phyloP scores from a whole-genome alignment of 179 eudicot genomes.

The Beta macrorhiza region DNA sequence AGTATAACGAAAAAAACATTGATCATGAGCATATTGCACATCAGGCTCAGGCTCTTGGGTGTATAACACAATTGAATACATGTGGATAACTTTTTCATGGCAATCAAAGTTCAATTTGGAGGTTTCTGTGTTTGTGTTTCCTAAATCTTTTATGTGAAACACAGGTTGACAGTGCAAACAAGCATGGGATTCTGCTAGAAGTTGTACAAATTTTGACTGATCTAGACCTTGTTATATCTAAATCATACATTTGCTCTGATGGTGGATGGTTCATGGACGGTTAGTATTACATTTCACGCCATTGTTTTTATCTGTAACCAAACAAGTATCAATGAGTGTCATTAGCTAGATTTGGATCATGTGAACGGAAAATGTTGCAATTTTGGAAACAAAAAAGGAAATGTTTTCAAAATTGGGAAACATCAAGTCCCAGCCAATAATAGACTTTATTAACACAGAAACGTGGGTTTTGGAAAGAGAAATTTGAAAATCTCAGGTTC shows the following conservation, averaged over 20 bases:
- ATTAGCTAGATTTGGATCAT: too few species aligned
- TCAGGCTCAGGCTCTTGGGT: too few species aligned
- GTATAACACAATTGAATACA: not conserved
- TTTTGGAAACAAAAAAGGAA: too few species aligned
- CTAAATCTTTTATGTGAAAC: constrained; percentile 1
- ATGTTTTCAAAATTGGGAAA: too few species aligned
- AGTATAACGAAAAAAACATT: too few species aligned
- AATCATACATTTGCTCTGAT: constrained; percentile 40
- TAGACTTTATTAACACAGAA: too few species aligned
- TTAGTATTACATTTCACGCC: constrained; percentile 14
- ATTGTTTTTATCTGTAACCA: not conserved
- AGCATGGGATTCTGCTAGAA: constrained; percentile 40
- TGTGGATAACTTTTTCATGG: constrained; percentile 18
- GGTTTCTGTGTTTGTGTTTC: not conserved
- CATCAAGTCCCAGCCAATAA: too few species aligned
- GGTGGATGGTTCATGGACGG: constrained; percentile 48
- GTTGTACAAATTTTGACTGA: constrained; percentile 41
- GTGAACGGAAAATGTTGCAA: too few species aligned
- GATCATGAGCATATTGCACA: too few species aligned
- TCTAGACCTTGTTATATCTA: constrained; percentile 38
- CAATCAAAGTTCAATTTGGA: not conserved
- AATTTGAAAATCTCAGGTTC: too few species aligned
- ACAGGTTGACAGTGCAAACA: constrained; percentile 42
- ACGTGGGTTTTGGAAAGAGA: too few species aligned
- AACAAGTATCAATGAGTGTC: not conserved